Evolutionary conservation across 1,284 basidiomycete genomes (phyloP).

Genomic region (Trametes pubescens): DNA sequence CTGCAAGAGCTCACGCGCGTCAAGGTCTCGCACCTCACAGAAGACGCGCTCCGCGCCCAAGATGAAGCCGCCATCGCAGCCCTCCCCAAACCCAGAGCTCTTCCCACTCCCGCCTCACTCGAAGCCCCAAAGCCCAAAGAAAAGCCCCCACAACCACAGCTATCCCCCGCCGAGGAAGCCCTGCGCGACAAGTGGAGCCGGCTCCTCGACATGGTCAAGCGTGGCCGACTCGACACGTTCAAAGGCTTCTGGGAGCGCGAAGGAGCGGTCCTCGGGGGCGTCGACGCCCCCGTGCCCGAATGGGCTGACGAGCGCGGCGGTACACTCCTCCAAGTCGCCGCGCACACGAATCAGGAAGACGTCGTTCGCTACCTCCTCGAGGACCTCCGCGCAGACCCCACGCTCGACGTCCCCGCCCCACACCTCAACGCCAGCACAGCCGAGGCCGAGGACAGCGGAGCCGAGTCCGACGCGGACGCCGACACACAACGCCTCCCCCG

Average conservation of each 20-base stretch:
- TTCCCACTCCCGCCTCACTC: slow-evolving; percentile 41
- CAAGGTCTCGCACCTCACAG: slow-evolving; percentile 88
- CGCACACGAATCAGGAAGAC: slow-evolving; percentile 79
- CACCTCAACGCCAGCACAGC: slow-evolving; percentile 26
- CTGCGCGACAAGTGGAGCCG: slow-evolving; percentile 81
- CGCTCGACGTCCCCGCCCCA: slow-evolving; percentile 58
- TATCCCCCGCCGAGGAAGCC: slow-evolving; percentile 82
- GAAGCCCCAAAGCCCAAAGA: slow-evolving; percentile 47
- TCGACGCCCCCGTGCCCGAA: slow-evolving; percentile 70
- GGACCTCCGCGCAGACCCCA: slow-evolving; percentile 86
- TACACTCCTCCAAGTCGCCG: slow-evolving; percentile 85
- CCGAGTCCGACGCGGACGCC: slow-evolving; percentile 45
- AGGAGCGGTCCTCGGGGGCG: slow-evolving; percentile 61
- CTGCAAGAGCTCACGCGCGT: slow-evolving; percentile 88
- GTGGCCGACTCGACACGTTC: slow-evolving; percentile 85
- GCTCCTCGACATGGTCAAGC: slow-evolving; percentile 88
- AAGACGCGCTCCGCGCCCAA: slow-evolving; percentile 83
- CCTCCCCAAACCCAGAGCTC: slow-evolving; percentile 77
- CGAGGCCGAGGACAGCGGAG: slow-evolving; percentile 44
- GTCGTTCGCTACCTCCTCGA: slow-evolving; percentile 83
- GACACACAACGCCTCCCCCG: slow-evolving; percentile 38
- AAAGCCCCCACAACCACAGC: slow-evolving; percentile 54
- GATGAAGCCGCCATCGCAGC: slow-evolving; percentile 90
- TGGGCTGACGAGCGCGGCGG: slow-evolving; percentile 66
- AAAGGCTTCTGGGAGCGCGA: slow-evolving; percentile 87